Evolutionary conservation across 108 stramenopile species (phyloP).

Genomic region (Discostella stelligeroides): DNA sequence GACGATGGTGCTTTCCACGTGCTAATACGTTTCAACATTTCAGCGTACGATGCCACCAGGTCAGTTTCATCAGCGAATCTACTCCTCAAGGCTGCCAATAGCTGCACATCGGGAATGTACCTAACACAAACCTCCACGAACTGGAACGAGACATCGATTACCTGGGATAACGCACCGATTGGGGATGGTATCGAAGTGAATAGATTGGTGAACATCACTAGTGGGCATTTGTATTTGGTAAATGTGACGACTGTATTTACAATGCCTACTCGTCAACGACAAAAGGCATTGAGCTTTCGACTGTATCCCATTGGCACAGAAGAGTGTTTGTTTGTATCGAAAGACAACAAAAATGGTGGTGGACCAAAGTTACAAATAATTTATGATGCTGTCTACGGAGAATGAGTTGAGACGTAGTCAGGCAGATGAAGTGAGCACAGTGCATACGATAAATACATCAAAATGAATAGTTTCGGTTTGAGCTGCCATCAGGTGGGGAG

Average conservation of each 20-base stretch:
- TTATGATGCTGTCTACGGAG: slow-evolving; percentile 11
- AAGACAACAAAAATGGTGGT: slow-evolving; percentile 28
- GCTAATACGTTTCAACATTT: slow-evolving; percentile 36
- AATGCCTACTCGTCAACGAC: not conserved
- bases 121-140: slow-evolving; percentile 28
- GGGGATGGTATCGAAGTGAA: slow-evolving; percentile 40
- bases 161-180: slow-evolving; percentile 32
- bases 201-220: slow-evolving; percentile 19
- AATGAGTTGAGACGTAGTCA: not conserved
- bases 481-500: not conserved
- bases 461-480: slow-evolving; percentile 4
- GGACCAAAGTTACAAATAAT: slow-evolving; percentile 34
- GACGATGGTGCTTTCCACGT: slow-evolving; percentile 34
- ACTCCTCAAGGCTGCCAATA: slow-evolving; percentile 33
- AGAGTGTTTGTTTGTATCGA: slow-evolving; percentile 43
- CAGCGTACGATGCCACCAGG: slow-evolving; percentile 15
- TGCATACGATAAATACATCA: not conserved
- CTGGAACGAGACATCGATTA: slow-evolving; percentile 41
- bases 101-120: slow-evolving; percentile 38
- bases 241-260: slow-evolving; percentile 23
- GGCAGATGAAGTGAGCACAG: not conserved
- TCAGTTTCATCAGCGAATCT: slow-evolving; percentile 24
- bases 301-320: slow-evolving; percentile 33
- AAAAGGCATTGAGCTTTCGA: slow-evolving; percentile 19
- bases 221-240: slow-evolving; percentile 35